Evolutionary conservation across 345 rosid genomes (phyloP), one percentile per base, ranked within the genome.

Genomic region (Durio zibethinus): DNA sequence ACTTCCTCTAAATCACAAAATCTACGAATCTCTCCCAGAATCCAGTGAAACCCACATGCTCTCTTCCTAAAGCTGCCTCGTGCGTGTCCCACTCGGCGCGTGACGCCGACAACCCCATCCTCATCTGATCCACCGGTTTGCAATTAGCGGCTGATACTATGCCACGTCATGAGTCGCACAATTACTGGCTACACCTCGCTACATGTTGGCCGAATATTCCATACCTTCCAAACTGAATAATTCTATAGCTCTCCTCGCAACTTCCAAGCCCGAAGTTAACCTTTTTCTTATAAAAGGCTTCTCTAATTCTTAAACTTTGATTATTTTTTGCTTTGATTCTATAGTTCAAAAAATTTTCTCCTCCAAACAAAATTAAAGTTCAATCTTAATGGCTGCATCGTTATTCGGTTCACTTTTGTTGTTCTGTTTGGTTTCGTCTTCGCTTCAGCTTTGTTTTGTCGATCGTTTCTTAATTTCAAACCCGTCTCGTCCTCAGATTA

Each of bases 331-430:
- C 38, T 21, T 36, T 33, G 1, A n/a, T 40, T 57, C 47, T 27
- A 5, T 54, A 52, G 25, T 2, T 69, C 5, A 29, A 16, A 68
- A 42, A 25, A 15, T 42, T 14, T 40, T 16, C 14, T 15, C 73
- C 56, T 33, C 73, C 57, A 27, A 27, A 27, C 35, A 23, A 43
- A 23, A 2, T 18, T n/a, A 2, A 18, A 3, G 15, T 7, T 35
- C 56, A 70, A 70, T 70, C 82, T 91, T 87, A 77, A 94, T 94
- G 98, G 98, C 89, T 86, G 81, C 31, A 80, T 84, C 85, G 80
- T 84, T 86, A 27, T 73, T 81, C 80, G 79, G 45, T 80, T 90
- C 82, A 61, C 48, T 66, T 75, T 36, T 47, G 56, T 45, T 48
- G 4, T 80, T 77, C 77, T 48, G 65, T 73, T 73, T 76, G 75